Base-by-base conservation (phyloP, 2,329 filamentous ascomycete genomes). In the Stenocarpella maydis region DNA sequence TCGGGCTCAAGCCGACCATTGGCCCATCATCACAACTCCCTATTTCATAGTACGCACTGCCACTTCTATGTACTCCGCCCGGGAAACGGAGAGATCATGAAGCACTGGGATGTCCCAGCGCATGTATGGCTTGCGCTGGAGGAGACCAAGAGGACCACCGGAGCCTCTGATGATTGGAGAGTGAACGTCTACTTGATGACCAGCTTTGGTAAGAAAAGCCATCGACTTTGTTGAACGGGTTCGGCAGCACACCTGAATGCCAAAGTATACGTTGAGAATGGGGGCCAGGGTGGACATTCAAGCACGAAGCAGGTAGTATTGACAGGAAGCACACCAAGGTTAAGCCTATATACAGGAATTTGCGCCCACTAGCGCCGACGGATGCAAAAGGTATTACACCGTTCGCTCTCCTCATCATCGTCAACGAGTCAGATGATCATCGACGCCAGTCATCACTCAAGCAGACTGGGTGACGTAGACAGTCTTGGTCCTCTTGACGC, bases 401-500 rank as follows among this genome's bases (percentile, higher is more conserved):
- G n/a, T 19, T 21, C 41, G 53, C 4, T 39, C 17, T 28, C 7
- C 52, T 37, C 39, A 19, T 19, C 7, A 41, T 50, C 41, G 14
- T 12, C 17, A 4, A 19, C 17, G 45, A 63, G 28, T 2, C 17
- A n/a, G 3, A n/a, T 34, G 12, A 17, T 17, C 19, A 15, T 37
- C 17, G 4, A 28, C 31, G 39, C 7, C 6, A 21, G 8, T 28
- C 37, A 41, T 5, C n/a, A 3, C 24, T 58, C 52, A 69, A 43
- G 54, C 61, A 41, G 69, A 67, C 39, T 53, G 26, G 19, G 69
- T 71, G 28, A 71, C 69, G 47, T 61, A 71, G 61, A 71, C 69
- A 47, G 69, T 71, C 67, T 69, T 71, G 54, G 69, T 71, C 69
- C 55, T 69, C 67, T 49, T 69, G 43, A 65, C 52, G 61, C 67